A percentile compares a stretch with the other conserved stretches of the same genome.
These are phyloP conservation scores for Arachnomyces sp. DNA, from an alignment of 2,329 filamentous ascomycete species.

Conservation along the genomic window DNA sequence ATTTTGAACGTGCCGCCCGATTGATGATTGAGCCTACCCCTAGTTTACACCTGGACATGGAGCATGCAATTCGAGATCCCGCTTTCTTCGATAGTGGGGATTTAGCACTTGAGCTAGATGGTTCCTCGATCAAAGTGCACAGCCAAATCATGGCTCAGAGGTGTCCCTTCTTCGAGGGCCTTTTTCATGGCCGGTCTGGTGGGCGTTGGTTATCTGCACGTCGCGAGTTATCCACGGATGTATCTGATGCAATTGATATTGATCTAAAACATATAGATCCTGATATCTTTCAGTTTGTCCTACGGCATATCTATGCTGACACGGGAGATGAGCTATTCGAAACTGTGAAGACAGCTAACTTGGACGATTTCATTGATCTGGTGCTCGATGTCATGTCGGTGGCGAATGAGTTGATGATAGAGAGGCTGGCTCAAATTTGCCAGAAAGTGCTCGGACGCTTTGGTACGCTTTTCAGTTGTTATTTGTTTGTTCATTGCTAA, in stretches of 20 bases:
- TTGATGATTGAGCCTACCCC: constrained; percentile 60
- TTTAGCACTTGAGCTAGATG: constrained; percentile 67
- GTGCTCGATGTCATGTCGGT: constrained; percentile 83
- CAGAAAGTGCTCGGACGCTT: constrained; percentile 77
- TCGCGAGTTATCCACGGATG: constrained; percentile 37
- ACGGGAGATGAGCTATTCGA: constrained; percentile 75
- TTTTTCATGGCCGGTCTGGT: constrained; percentile 80
- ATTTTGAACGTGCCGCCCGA: constrained; percentile 69
- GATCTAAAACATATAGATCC: constrained; percentile 75
- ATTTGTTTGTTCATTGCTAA: constrained; percentile 14
- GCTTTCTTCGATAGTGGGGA: constrained; percentile 74
- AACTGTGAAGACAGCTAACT: constrained; percentile 57
- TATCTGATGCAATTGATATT: constrained; percentile 53
- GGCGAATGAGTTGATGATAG: constrained; percentile 92
- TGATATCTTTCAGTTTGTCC: constrained; percentile 67
- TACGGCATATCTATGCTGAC: constrained; percentile 79
- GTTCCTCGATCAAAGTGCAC: constrained; percentile 63
- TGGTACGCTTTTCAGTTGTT: constrained; percentile 39
- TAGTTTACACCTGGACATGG: constrained; percentile 63
- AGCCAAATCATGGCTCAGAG: constrained; percentile 71
- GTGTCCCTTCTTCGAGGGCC: constrained; percentile 84
- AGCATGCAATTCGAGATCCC: constrained; percentile 58
- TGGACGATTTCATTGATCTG: constrained; percentile 83
- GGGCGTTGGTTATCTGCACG: constrained; percentile 76
- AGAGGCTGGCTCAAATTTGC: constrained; percentile 81